Conservation (phyloP, 768 basidiomycete species). For the Harrya chromipes region DNA sequence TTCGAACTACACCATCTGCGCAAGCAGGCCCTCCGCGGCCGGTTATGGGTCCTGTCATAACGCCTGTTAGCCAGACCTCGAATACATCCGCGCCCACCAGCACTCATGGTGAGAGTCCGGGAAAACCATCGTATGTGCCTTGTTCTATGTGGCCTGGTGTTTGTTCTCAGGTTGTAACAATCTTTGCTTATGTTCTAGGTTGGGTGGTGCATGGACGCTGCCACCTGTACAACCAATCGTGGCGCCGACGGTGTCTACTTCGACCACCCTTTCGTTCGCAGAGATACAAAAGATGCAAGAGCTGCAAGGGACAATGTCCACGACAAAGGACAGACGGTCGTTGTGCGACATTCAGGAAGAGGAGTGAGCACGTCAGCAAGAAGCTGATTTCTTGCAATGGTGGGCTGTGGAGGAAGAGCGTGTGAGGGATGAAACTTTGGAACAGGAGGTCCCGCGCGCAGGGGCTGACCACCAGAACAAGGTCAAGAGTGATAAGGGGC, state of each 20-base stretch:
- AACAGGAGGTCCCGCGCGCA: not conserved
- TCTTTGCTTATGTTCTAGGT: conserved; percentile 7
- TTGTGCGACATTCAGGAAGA: conserved; percentile 85
- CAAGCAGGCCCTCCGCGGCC: conserved; percentile 32
- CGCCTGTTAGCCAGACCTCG: conserved; percentile 49
- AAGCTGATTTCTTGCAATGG: conserved; percentile 85
- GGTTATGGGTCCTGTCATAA: conserved; percentile 59
- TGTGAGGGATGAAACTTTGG: conserved; percentile 47
- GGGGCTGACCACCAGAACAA: not conserved
- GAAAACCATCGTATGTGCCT: conserved; percentile 50
- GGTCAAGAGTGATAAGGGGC: conserved; percentile 3
- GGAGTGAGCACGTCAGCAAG: conserved; percentile 60
- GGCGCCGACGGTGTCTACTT: conserved; percentile 23
- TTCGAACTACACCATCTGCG: conserved; percentile 19
- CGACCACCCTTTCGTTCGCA: conserved; percentile 56
- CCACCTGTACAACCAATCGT: conserved; percentile 50
- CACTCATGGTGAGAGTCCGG: conserved; percentile 19
- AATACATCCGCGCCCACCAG: conserved; percentile 25
- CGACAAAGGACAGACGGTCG: conserved; percentile 54
- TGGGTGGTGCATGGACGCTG: conserved; percentile 60
- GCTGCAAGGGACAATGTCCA: conserved; percentile 41
- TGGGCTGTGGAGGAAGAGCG: conserved; percentile 84
- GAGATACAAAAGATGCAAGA: conserved; percentile 84
- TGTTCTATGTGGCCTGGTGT: not conserved
- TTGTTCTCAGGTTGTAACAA: too few relatives aligned